Base-by-base conservation (phyloP, 192 early-diverging fungal species). In the Coemansia sp. region DNA sequence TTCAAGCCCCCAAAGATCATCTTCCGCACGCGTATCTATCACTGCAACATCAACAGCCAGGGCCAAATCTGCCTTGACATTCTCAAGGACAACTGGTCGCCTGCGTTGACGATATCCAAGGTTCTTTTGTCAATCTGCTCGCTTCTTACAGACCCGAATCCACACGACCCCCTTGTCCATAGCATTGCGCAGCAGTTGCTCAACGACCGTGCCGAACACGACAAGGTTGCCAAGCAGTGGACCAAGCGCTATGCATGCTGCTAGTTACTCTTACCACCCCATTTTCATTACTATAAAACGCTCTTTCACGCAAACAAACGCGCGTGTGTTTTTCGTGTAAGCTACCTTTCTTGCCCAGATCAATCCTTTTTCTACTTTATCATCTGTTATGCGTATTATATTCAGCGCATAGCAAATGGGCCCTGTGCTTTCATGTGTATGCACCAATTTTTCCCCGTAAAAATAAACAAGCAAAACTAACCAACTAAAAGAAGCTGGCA, bases 81-180 rank as follows among this genome's bases (percentile, higher is more conserved):
- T 43, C 83, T 98, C 42, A 98, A 98, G 81, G 95, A 98, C 71
- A 95, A 98, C 75, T 98, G 95, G 96, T 93, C 91, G 51, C 96
- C 95, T 19, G 95, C 93, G 32, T 74, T 98, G 61, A 97, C 96
- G 12, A 95, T 96, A 66, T 92, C 93, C 43, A 97, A 98, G 81
- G 95, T 98, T 12, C 76, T 98, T 69, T 83, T 98, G n/a, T 95
- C 93, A 2, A 92, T 98, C 68, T 93, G 91, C 75, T 95, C 92
- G 11, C 83, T 98, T 44, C 85, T 98, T n/a, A 94, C 93, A 1
- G 95, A 98, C 73, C 88, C 94, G 12, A 97, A 96, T 83, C 96
- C 95, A 62, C 88, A 91, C 83, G 95, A 98, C 74, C 96, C 96
- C 14, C 85, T 97, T 58, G 95, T 97, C 8, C 89, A 88, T 45